Evolutionary conservation across 2,329 filamentous ascomycete species (phyloP), one percentile per base, ranked within the genome.

Genomic region (Metarhizium rileyi): DNA sequence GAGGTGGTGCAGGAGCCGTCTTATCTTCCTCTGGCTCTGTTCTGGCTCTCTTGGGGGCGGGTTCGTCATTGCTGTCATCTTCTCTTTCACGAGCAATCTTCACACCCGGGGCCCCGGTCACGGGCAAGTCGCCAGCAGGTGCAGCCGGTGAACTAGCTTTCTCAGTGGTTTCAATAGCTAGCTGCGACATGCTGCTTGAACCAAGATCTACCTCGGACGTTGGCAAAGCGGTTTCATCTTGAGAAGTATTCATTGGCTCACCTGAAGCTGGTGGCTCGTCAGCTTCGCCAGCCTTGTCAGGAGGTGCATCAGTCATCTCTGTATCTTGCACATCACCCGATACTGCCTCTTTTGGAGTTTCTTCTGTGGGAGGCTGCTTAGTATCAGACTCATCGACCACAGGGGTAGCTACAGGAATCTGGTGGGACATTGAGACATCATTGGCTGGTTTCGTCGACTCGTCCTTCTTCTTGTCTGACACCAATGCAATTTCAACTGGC

Each of bases 1-100:
- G 53, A 10, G 56, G 47, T 14, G 36, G 27, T 14, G 55, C 44
- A 27, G 56, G 53, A 8, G 45, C 44, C 12, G 52, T 36, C 44
- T 68, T 65, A 28, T 72, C 70, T 1, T 69, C 68, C 41, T 74
- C 70, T 12, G 72, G 72, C 16, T 86, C 85, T 0, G 87, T 86
- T 68, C 84, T 91, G 35, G 87, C 81, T 25, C 90, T 83, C 72
- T 96, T 96, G 1, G 89, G 79, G 16, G 80, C 79, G 48, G 84
- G 89, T 55, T 88, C 79, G 10, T 43, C 41, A 14, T 70, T 70
- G 1, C 72, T 71, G 55, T 95, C 89, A 4, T 89, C 83, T 51
- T 95, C 89, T 14, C 90, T 83, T 56, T 84, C 85, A 10, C 88
- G 82, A 1, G 87, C 75, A 12, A 85, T 62, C 67, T 90, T 91